phyloP scores from a whole-genome alignment of 495 filamentous ascomycete species.

The Aspergillus sparsus region DNA sequence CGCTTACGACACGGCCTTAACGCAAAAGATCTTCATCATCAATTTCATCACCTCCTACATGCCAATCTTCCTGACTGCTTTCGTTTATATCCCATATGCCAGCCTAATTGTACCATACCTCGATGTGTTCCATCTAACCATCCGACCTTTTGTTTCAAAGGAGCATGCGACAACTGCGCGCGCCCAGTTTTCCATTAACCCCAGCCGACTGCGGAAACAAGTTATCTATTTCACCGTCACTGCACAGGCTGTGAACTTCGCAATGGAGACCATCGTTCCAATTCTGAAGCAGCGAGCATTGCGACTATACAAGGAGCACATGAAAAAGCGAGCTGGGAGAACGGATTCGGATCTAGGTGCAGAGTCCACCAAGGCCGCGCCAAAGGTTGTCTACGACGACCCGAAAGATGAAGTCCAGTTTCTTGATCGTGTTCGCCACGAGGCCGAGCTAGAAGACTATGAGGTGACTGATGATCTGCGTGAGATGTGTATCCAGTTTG shows the following conservation, averaged over 20 bases:
- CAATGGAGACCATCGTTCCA: constrained; percentile 83
- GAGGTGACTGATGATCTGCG: constrained; percentile 85
- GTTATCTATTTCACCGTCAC: constrained; percentile 97
- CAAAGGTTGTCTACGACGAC: constrained; percentile 44
- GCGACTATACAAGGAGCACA: constrained; percentile 68
- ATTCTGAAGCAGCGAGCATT: constrained; percentile 74
- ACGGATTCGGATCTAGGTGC: constrained; percentile 24
- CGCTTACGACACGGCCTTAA: constrained; percentile 76
- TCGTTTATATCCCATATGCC: constrained; percentile 95
- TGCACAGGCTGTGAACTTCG: constrained; percentile 86
- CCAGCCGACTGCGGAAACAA: constrained; percentile 80
- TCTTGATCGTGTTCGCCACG: constrained; percentile 75
- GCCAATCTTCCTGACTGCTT: constrained; percentile 88
- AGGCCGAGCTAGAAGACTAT: constrained; percentile 84
- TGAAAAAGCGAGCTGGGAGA: constrained; percentile 35
- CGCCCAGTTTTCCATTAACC: constrained; percentile 76
- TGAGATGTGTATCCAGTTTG: constrained; percentile 95
- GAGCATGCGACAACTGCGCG: constrained; percentile 63
- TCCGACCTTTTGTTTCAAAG: constrained; percentile 70
- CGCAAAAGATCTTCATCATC: constrained; percentile 88
- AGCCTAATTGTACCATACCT: constrained; percentile 84
- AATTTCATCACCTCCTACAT: constrained; percentile 98
- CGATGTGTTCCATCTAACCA: constrained; percentile 78
- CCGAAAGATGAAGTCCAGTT: constrained; percentile 73
- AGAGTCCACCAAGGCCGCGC: constrained; percentile 26